Evolutionary conservation across 2,329 filamentous ascomycete genomes (phyloP), one percentile per base, ranked within the genome.

Genomic region (Dactylellina parvicollis): DNA sequence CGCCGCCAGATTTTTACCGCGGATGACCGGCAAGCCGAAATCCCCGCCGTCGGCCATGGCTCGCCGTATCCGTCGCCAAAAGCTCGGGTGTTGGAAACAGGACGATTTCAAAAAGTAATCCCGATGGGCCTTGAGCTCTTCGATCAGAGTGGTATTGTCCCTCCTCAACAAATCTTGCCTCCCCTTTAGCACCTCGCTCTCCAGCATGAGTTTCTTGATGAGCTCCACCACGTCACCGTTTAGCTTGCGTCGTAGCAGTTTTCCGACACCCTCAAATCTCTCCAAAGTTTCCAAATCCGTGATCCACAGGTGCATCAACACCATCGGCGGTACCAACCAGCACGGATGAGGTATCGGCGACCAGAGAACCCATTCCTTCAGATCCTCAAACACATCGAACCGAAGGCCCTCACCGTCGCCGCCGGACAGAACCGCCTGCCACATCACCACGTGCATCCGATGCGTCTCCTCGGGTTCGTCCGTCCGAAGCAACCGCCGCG

Each of bases 271-370:
- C 2, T 30, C 22, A 24, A 62, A 62, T 4, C 24, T 22, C 22
- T 32, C 38, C 16, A 55, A 24, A 4, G 50, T 32, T 22, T 71
- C 57, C 2, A 71, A 24, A 47, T 71, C 65, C 8, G 40, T 26
- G 28, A 71, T 57, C 65, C 65, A 71, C 22, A 30, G n/a, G 5
- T 69, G 55, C 26, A 69, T 14, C 20, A 69, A 24, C 1, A 69
- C 18, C 26, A 69, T 59, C 8, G 34, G 22, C 24, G 47, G 42
- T 7, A 44, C 34, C 55, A 61, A 54, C 1, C 18, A 34, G 10
- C n/a, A 14, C 14, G 55, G 47, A 9, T 2, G 0, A 2, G 64
- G 54, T 12, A 60, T 36, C 18, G 20, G 16, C 16, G 24, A 16
- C 28, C 18, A 36, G 9, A 50, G 26, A 18, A 55, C 14, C 38